phyloP scores from a whole-genome alignment of 2,329 filamentous ascomycete genomes.

The Colletotrichum sp. region DNA sequence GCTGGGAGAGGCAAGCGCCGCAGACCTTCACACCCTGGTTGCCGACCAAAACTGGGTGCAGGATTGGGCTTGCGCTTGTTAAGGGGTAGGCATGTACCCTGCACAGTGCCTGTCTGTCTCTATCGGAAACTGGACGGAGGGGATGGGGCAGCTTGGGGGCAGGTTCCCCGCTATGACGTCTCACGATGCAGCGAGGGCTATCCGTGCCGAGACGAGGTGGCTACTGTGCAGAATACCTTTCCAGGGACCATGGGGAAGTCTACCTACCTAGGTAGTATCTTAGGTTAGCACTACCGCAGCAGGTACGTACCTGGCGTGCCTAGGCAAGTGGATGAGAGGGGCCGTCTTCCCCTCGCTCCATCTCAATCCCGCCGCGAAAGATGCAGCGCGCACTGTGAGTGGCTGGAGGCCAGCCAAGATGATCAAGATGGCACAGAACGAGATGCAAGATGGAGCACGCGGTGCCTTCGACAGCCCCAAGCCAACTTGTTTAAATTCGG shows the following conservation, averaged over 20 bases:
- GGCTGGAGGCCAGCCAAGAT: background rate
- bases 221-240: background rate
- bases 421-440: background rate
- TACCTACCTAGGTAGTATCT: background rate
- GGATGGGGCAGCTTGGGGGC: background rate
- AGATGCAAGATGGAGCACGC: background rate
- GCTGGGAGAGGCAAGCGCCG: background rate
- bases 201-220: background rate
- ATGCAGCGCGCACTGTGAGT: background rate
- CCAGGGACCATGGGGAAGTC: background rate
- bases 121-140: constrained; percentile 6
- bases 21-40: background rate
- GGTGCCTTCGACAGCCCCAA: background rate
- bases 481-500: background rate
- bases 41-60: background rate
- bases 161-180: constrained; percentile 14
- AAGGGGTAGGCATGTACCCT: background rate
- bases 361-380: background rate
- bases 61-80: background rate
- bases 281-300: background rate
- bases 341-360: background rate
- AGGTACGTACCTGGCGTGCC: background rate
- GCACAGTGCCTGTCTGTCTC: background rate
- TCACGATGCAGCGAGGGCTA: background rate
- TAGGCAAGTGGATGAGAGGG: background rate